Evolutionary conservation across 2,329 filamentous ascomycete species (phyloP).

Genomic region (Penicillium sp.): DNA sequence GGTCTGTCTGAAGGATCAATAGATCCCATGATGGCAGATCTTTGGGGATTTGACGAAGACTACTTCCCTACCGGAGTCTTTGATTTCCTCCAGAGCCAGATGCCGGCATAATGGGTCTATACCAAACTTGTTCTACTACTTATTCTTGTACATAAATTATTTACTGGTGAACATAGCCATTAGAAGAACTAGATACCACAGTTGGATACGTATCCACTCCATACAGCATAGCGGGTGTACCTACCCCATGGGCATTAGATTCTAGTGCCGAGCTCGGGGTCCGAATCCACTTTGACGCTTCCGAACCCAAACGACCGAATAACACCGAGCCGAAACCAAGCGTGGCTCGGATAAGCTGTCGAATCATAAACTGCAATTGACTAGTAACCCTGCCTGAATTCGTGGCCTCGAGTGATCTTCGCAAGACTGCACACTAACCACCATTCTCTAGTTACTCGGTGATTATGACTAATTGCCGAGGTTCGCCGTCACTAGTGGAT

Average conservation of each 20-base stretch:
- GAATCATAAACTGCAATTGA: not conserved
- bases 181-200: not conserved
- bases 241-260: not conserved
- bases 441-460: slow-evolving; percentile 11
- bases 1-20: slow-evolving; percentile 39
- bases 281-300: not conserved
- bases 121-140: slow-evolving; percentile 2
- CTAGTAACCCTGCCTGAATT: not conserved
- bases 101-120: slow-evolving; percentile 33
- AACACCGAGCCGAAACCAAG: slow-evolving; percentile 13
- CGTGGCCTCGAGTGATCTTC: not conserved
- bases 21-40: slow-evolving; percentile 43
- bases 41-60: slow-evolving; percentile 44
- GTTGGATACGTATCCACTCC: not conserved
- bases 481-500: slow-evolving; percentile 23
- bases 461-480: slow-evolving; percentile 28
- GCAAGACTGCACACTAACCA: not conserved
- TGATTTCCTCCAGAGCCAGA: slow-evolving; percentile 43
- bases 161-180: not conserved
- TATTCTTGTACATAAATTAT: slow-evolving; percentile 17
- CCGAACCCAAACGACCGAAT: slow-evolving; percentile 14
- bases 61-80: slow-evolving; percentile 45
- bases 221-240: not conserved
- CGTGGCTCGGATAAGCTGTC: not conserved
- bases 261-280: not conserved